phyloP scores from a whole-genome alignment of 2,329 filamentous ascomycete genomes.

The Diaporthe sp. region DNA sequence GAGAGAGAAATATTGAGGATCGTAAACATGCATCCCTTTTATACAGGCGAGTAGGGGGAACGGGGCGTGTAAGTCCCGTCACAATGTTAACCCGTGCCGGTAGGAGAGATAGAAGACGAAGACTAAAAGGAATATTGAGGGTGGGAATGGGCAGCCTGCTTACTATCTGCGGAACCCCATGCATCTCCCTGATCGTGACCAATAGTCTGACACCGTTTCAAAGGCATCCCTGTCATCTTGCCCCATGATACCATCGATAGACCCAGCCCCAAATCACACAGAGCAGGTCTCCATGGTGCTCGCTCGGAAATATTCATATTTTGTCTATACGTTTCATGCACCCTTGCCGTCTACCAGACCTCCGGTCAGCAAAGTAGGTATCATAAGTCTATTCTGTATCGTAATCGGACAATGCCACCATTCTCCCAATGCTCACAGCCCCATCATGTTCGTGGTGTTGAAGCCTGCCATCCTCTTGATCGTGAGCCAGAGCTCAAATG shows the following conservation, averaged over 20 bases:
- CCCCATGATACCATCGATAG: not conserved
- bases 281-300: not conserved
- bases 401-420: not conserved
- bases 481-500: slow-evolving; percentile 73
- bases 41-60: not conserved
- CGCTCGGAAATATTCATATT: slow-evolving; percentile 9
- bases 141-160: slow-evolving; percentile 12
- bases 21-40: not conserved
- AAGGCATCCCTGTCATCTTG: slow-evolving; percentile 11
- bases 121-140: not conserved
- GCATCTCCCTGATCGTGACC: slow-evolving; percentile 18
- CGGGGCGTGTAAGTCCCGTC: slow-evolving; percentile 4
- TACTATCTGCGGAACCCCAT: not conserved
- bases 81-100: slow-evolving; percentile 25
- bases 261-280: not conserved
- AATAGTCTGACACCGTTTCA: slow-evolving; percentile 37
- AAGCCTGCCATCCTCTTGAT: slow-evolving; percentile 63
- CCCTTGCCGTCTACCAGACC: slow-evolving; percentile 32
- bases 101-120: not conserved
- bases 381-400: slow-evolving; percentile 34
- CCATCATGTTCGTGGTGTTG: slow-evolving; percentile 27
- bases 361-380: slow-evolving; percentile 40
- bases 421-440: slow-evolving; percentile 15
- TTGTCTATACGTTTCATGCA: not conserved
- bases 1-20: not conserved